These are phyloP conservation scores for Smittium mucronatum DNA, from an alignment of 371 early-diverging fungal genomes.

Conservation along the genomic window DNA sequence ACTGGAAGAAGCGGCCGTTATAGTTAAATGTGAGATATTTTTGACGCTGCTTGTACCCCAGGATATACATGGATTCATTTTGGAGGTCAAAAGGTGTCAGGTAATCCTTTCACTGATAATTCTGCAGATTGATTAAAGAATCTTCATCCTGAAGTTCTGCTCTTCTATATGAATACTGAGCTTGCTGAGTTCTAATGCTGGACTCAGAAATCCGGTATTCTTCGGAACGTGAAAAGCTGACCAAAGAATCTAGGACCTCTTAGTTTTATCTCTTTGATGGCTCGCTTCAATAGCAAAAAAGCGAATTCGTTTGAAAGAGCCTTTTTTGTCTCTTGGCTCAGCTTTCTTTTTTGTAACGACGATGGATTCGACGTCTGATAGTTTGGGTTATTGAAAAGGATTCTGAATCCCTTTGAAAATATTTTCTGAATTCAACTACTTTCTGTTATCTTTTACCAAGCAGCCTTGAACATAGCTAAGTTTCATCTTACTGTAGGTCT, in stretches of 20 bases:
- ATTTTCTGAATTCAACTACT: too few relatives aligned
- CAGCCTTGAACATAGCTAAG: too few relatives aligned
- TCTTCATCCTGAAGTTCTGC: constrained; percentile 19
- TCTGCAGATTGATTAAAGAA: constrained; percentile 24
- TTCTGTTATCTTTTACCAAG: too few relatives aligned
- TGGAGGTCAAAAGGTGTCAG: neutral
- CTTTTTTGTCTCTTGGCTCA: neutral
- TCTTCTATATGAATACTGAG: constrained; percentile 23
- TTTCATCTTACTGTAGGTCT: too few relatives aligned
- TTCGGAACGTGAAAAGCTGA: constrained; percentile 9
- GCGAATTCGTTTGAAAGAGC: neutral
- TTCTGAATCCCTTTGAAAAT: too few relatives aligned
- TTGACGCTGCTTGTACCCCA: neutral
- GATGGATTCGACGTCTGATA: too few relatives aligned
- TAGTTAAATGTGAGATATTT: constrained; percentile 28
- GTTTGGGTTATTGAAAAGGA: too few relatives aligned
- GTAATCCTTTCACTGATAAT: constrained; percentile 13
- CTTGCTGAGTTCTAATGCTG: too few relatives aligned
- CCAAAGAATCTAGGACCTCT: neutral
- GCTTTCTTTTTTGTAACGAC: too few relatives aligned
- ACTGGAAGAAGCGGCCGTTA: constrained; percentile 36
- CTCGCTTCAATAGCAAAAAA: constrained; percentile 5
- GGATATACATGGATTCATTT: neutral
- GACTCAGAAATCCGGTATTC: too few relatives aligned
- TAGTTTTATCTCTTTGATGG: neutral